Base-by-base conservation (phyloP, 495 filamentous ascomycete genomes). In the Penicillium manginii region DNA sequence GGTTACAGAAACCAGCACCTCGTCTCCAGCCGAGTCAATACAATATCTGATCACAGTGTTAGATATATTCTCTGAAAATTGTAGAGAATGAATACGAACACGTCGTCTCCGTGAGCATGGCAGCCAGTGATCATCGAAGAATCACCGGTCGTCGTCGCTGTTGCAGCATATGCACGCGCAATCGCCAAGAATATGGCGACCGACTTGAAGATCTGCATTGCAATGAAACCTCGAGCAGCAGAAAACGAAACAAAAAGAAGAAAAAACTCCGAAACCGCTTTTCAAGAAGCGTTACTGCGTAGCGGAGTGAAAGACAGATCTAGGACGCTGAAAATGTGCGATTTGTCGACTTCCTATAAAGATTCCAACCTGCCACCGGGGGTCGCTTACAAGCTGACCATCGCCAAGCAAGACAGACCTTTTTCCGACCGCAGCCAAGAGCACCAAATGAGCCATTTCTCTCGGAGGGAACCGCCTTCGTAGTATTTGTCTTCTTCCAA, bases 1-100 rank as follows among this genome's bases (percentile, higher is more conserved):
- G 29, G 73, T 57, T n/a, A 75, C 61, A 4, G 71, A 68, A 1
- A 78, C 65, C 14, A 79, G 65, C 39, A 79, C 70, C 59, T 79
- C 76, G 19, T 77, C 68, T 1, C 72, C 68, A 32, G 68, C 51
- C 11, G 70, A 74, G 23, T 68, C 59, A 21, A 78, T 66, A 48
- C 81, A 84, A 53, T 67, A 79, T 47, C 26, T 29, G 26, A 5
- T 8, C 26, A 29, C 3, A 8, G 9, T 1, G 6, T 29, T 29
- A 29, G 26, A 8, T 29, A 29, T 2, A 29, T 7, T 29, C 6
- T 0, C 3, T 1, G 26, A 29, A 8, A 29, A 8, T n/a, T n/a
- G 26, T 1, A 29, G 26, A 29, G 26, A 8, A 29, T 4, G 9
- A 29, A 29, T 29, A 29, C 26, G 6, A 29, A 29, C 26, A 77